Evolutionary conservation across 1,139 yeast genomes (phyloP), one percentile per base, ranked within the genome.

Genomic region (Pichia sp.): DNA sequence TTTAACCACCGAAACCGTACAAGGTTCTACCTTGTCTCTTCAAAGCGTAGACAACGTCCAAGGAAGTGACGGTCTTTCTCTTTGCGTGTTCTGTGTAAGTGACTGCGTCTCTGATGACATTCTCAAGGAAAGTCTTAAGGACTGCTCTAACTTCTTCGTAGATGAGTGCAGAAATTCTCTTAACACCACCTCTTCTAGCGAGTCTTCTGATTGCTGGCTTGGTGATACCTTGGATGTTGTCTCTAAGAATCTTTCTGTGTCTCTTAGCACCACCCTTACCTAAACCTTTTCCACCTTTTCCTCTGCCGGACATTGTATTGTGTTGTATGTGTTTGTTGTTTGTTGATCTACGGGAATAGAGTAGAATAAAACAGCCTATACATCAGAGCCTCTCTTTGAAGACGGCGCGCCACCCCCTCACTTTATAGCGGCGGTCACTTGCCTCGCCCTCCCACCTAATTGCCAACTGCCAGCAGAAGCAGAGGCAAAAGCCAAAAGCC

Each of bases 131-230:
- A 45, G 94, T 75, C 74, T 88, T 88, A 56, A 91, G 77, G 56
- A 91, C 97, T 53, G 84, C 91, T 74, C 98, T 86, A 60, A 93
- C 96, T 76, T 88, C 96, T 73, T 91, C 97, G 75, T 91, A 91
- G 67, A 91, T 88, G 65, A 88, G 76, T 63, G 96, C 97, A 51
- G 97, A 88, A 60, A 91, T 91, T 83, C 97, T 96, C 82, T 91
- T 91, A 63, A 91, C 98, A 85, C 98, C 98, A 74, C 98, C 98
- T 85, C 98, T 87, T 81, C 98, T 88, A 46, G 98, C 98, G 62
- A 91, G 82, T 84, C 98, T 88, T 76, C 98, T 87, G 66, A 91
- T 91, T 61, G 98, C 98, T 65, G 98, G 98, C 78, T 91, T 91
- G 51, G 98, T 91, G 64, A 91, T 88, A 76, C 98, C 98, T 74